Evolutionary conservation across 805 yeast species (phyloP).

Genomic region (Yamadazyma tumulicola): DNA sequence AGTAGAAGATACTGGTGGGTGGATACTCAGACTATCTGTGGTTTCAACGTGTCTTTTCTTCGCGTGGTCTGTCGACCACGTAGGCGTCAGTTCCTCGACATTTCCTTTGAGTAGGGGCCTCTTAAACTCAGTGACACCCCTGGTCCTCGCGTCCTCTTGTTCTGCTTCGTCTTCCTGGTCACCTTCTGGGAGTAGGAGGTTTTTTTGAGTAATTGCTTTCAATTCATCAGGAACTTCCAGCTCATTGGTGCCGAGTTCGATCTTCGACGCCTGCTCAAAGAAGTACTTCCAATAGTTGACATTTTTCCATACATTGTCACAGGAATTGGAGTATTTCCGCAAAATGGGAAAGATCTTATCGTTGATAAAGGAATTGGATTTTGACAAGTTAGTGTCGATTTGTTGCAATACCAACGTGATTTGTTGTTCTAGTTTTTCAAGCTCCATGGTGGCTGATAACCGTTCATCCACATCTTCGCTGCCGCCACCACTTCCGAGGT

Average conservation of each 20-base stretch:
- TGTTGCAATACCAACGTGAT: slow-evolving; percentile 74
- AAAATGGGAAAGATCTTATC: slow-evolving; percentile 68
- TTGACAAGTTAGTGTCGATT: slow-evolving; percentile 69
- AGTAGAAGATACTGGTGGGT: slow-evolving; percentile 17
- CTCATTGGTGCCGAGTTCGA: slow-evolving; percentile 5
- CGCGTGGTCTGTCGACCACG: slow-evolving; percentile 30
- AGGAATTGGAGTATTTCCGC: slow-evolving; percentile 53
- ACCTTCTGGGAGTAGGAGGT: slow-evolving; percentile 16
- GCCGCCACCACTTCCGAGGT: slow-evolving; percentile 11
- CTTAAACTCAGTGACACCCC: slow-evolving; percentile 9
- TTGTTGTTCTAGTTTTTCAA: slow-evolving; percentile 72
- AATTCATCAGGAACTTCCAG: neutral
- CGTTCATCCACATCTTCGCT: slow-evolving; percentile 9
- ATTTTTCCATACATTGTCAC: slow-evolving; percentile 61
- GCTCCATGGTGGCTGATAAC: slow-evolving; percentile 27
- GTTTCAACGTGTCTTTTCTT: slow-evolving; percentile 18
- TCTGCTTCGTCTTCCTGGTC: slow-evolving; percentile 6
- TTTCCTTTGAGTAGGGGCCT: slow-evolving; percentile 18
- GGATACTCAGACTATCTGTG: slow-evolving; percentile 21
- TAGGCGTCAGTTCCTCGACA: slow-evolving; percentile 30
- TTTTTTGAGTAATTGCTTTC: slow-evolving; percentile 6
- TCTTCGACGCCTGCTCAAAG: slow-evolving; percentile 56
- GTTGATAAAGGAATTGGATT: slow-evolving; percentile 64
- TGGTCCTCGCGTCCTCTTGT: neutral
- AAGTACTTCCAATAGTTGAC: slow-evolving; percentile 74